These are phyloP conservation scores for Firmiana major DNA, from an alignment of 345 rosid genomes.

Conservation along the genomic window DNA sequence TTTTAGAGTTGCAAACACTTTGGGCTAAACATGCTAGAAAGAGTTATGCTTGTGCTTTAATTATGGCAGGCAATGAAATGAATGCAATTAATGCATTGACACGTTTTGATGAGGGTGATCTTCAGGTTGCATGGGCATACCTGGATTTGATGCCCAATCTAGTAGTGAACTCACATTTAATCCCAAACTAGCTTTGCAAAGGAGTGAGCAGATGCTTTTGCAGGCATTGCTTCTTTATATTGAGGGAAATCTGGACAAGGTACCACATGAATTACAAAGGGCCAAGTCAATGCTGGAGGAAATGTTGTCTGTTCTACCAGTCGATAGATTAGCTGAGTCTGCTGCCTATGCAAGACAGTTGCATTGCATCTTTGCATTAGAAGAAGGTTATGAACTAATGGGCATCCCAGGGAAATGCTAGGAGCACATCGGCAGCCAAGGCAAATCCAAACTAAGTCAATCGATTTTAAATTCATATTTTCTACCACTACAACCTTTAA, in stretches of 20 bases:
- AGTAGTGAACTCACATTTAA: conserved; percentile 84
- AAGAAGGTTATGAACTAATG: conserved; percentile 44
- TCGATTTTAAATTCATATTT: conserved; percentile 53
- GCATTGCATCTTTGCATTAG: conserved; percentile 80
- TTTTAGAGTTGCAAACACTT: conserved; percentile 72
- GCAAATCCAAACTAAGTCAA: conserved; percentile 33
- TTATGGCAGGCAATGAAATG: conserved; percentile 78
- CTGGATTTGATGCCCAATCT: conserved; percentile 86
- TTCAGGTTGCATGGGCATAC: conserved; percentile 77
- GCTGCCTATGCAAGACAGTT: conserved; percentile 65
- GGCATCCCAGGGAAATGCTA: conserved; percentile 25
- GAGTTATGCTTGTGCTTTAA: conserved; percentile 86
- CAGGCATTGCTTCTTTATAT: conserved; percentile 71
- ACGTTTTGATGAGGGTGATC: conserved; percentile 78
- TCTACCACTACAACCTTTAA: conserved; percentile 49
- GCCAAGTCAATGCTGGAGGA: conserved; percentile 85
- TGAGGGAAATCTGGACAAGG: conserved; percentile 66
- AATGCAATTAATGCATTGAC: conserved; percentile 86
- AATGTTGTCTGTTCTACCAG: conserved; percentile 59
- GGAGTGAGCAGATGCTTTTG: conserved; percentile 96
- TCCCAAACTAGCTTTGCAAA: conserved; percentile 78
- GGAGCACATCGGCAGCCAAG: conserved; percentile 2
- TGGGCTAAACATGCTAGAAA: conserved; percentile 88
- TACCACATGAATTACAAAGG: conserved; percentile 60
- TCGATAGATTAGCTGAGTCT: conserved; percentile 78